A percentile compares a stretch with the other conserved stretches of the same genome.
phyloP scores from a whole-genome alignment of 2,329 filamentous ascomycete genomes.

The Pestalotiopsis sp. region DNA sequence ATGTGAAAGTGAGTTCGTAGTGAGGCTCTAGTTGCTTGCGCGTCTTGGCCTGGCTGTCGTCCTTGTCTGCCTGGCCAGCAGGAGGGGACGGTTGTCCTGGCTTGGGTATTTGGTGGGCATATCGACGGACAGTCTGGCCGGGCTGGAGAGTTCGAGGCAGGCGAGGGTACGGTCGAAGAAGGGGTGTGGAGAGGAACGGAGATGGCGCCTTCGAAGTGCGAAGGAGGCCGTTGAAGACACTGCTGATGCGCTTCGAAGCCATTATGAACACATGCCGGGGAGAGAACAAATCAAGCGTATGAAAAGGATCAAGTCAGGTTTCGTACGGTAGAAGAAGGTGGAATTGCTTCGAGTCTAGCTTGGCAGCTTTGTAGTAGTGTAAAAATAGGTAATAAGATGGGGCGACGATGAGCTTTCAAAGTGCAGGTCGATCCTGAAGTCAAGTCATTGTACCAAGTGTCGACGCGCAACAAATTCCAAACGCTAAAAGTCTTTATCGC shows the following conservation, averaged over 20 bases:
- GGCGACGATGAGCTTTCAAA: neutral
- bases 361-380: neutral
- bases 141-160: conserved; percentile 28
- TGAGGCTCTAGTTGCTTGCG: conserved; percentile 56
- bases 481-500: neutral
- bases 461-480: no score
- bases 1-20: conserved; percentile 92
- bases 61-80: conserved; percentile 18
- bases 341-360: neutral
- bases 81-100: conserved; percentile 19
- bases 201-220: conserved; percentile 17
- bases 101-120: conserved; percentile 31
- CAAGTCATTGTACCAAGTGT: no score
- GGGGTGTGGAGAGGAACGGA: conserved; percentile 14
- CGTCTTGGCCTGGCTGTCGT: conserved; percentile 8
- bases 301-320: neutral
- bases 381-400: neutral
- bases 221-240: conserved; percentile 17
- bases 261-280: conserved; percentile 18
- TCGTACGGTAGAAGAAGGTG: neutral
- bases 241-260: conserved; percentile 22
- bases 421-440: no score
- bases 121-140: conserved; percentile 21
- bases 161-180: conserved; percentile 24
- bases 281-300: neutral